phyloP scores from a whole-genome alignment of 768 basidiomycete species.

The Kwoniella shandongensis region DNA sequence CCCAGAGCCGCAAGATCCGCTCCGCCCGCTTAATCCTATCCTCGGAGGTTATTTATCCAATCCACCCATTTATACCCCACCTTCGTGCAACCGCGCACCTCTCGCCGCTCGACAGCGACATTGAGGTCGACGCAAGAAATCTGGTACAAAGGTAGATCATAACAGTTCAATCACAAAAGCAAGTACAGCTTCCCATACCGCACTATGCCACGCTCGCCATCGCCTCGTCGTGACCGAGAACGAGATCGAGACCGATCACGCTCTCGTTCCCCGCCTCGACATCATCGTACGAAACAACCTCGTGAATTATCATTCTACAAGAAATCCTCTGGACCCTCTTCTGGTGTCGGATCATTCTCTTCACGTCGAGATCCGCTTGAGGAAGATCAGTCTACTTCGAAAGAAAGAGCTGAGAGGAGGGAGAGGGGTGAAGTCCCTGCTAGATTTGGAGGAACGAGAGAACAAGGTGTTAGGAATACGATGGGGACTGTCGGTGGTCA shows the following conservation, averaged over 20 bases:
- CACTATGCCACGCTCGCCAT: constrained; percentile 38
- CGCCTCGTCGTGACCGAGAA: constrained; percentile 29
- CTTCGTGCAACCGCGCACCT: no score
- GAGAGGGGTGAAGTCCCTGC: constrained; percentile 43
- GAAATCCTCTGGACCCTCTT: constrained; percentile 33
- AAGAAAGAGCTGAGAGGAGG: constrained; percentile 36
- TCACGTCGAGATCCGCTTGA: constrained; percentile 45
- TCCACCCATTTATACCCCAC: no score
- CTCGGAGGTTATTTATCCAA: no score
- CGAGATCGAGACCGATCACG: constrained; percentile 21
- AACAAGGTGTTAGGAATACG: constrained; percentile 45
- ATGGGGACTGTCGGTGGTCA: constrained; percentile 27
- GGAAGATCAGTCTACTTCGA: constrained; percentile 25
- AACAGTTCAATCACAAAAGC: no score
- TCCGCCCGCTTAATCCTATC: no score
- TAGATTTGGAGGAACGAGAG: constrained; percentile 46
- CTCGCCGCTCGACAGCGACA: no score
- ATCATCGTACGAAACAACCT: constrained; percentile 26
- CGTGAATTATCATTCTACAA: constrained; percentile 55
- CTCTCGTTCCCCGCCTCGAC: constrained; percentile 33
- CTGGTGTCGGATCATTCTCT: constrained; percentile 40
- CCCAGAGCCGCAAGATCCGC: no score
- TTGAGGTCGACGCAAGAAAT: no score
- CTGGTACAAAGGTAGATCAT: no score
- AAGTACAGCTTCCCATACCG: no score